A percentile compares a stretch with the other conserved stretches of the same genome.
Conservation (phyloP, 176 grass and related monocot species). For the Carex kokanica region DNA sequence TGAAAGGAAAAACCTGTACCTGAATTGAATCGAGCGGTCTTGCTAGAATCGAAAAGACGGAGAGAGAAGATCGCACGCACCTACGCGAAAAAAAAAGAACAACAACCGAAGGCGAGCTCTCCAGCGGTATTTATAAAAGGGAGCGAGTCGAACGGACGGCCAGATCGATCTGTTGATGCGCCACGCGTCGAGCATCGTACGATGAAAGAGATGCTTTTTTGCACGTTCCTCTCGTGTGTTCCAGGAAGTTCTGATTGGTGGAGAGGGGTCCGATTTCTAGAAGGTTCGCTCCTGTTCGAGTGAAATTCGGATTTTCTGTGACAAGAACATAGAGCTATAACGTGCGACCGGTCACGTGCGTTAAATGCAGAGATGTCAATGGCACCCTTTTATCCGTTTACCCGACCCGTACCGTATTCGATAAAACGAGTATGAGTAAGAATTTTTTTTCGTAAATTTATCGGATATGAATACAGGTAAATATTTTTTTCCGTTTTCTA, state of each 20-base stretch:
- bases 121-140: background rate
- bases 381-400: too few species aligned
- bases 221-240: background rate
- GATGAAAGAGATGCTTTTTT: background rate
- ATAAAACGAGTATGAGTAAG: too few species aligned
- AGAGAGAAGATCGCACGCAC: background rate
- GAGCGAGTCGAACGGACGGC: background rate
- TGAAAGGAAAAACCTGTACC: background rate
- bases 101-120: background rate
- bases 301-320: background rate
- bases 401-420: too few species aligned
- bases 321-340: background rate
- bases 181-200: background rate
- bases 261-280: background rate
- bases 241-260: background rate
- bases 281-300: background rate
- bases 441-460: too few species aligned
- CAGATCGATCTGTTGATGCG: background rate
- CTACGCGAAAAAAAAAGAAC: background rate
- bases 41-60: background rate
- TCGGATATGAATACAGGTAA: too few species aligned
- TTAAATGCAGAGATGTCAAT: too few species aligned
- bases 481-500: too few species aligned
- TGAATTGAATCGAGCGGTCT: background rate
- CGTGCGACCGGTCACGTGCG: background rate